Base-by-base conservation (phyloP, 192 early-diverging fungal species). In the Chytriomyces sp. region DNA sequence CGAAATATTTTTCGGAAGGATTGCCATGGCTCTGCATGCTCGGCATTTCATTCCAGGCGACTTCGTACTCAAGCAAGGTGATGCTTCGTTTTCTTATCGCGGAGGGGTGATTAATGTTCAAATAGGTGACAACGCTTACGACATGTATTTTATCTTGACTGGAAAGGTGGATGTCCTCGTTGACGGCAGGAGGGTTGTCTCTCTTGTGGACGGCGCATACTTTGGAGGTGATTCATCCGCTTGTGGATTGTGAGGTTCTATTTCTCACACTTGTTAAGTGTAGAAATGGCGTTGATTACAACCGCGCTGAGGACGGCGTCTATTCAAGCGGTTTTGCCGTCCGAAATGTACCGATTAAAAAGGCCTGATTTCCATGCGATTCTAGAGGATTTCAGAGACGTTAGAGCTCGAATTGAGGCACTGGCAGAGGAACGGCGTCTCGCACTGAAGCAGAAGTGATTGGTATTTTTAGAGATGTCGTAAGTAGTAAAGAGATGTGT, bases 181-280 rank as follows among this genome's bases (percentile, higher is more conserved):
- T 26, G 72, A 77, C 44, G 40, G 53, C 17, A n/a, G 19, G 8
- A 30, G 34, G 30, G 52, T 74, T n/a, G 75, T 34, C 4, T 39
- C 52, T 4, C 65, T 77, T 19, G 36, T 69, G 14, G 75, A 64
- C 32, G 70, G 59, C 7, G 25, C 61, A 14, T 77, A 79, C 57
- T 72, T 77, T 77, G 76, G 76, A 26, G 75, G 74, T 75, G 36
- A n/a, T n/a, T n/a, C n/a, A n/a, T n/a, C n/a, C n/a, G n/a, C n/a
- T n/a, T n/a, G n/a, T n/a, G n/a, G n/a, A n/a, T n/a, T n/a, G n/a
- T n/a, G n/a, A n/a, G n/a, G 76, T 12, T 74, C 69, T 73, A 7
- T 19, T 59, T 7, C n/a, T 59, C 8, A 12, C 19, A 19, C 19
- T 41, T 7, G 7, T 12, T 59, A 12, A 5, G 22, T 55, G 5